These are phyloP conservation scores for Tothia fuscella DNA, from an alignment of 2,329 filamentous ascomycete genomes.

Conservation along the genomic window DNA sequence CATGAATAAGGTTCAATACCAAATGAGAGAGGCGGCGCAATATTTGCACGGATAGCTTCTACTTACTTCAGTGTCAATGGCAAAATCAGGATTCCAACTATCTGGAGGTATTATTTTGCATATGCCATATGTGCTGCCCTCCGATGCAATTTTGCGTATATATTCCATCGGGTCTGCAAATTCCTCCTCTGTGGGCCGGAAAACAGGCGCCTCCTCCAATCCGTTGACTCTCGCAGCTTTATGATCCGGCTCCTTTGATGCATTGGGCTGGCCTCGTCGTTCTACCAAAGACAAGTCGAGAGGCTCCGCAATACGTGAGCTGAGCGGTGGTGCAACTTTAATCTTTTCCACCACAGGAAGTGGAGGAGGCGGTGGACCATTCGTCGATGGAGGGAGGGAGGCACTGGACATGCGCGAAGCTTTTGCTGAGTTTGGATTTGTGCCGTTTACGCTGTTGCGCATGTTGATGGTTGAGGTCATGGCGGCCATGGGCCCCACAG, in stretches of 20 bases:
- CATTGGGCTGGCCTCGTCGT: conserved; percentile 68
- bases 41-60: not conserved
- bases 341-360: conserved; percentile 1
- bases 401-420: not conserved
- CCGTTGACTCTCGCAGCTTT: conserved; percentile 72
- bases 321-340: conserved; percentile 24
- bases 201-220: conserved; percentile 81
- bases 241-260: conserved; percentile 47
- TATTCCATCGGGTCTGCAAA: conserved; percentile 92
- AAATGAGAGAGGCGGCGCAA: not conserved
- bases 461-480: conserved; percentile 7
- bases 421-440: not conserved
- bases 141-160: conserved; percentile 79
- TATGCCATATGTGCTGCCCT: conserved; percentile 79
- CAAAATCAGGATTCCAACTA: conserved; percentile 87
- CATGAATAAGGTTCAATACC: conserved; percentile 19
- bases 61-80: conserved; percentile 89
- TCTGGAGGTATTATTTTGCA: conserved; percentile 94
- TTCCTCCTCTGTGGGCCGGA: conserved; percentile 80
- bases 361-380: not conserved
- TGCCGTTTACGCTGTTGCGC: conserved; percentile 4
- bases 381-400: not conserved
- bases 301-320: conserved; percentile 52
- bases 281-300: conserved; percentile 85
- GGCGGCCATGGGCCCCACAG: not conserved